Evolutionary conservation across 2,329 filamentous ascomycete species (phyloP), one percentile per base, ranked within the genome.

Genomic region (Pyrenochaeta sp.): DNA sequence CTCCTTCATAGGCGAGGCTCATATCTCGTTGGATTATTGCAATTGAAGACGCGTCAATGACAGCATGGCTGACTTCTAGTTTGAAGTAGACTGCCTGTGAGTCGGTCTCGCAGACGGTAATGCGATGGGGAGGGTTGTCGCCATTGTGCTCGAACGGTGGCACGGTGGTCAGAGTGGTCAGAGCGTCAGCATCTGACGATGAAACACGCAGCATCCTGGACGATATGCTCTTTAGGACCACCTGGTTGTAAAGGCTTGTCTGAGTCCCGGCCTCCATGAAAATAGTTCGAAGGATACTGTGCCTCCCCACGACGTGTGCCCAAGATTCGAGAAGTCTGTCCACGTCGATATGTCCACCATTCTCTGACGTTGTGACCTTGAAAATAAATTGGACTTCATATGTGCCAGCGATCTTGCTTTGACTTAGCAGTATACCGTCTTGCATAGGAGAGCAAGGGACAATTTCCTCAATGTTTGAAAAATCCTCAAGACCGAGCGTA

Each of bases 51-150:
- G 59, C 68, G 42, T 72, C 67, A n/a, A 63, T 59, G 28, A 70
- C 42, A 8, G 53, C 62, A 48, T 72, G 68, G 45, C 48, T 65
- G 42, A 72, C 69, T 27, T 64, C 62, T 2, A 70, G 37, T 24
- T 54, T 58, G 44, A 42, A 58, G n/a, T 61, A 56, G 6, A 61
- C 56, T 10, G 32, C 42, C 13, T 40, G 48, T 9, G 50, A 30
- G 10, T 50, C 30, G 4, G 54, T 56, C 12, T 46, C 28, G 40
- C 61, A 62, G n/a, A 67, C 37, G 1, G 57, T 62, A 1, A 71
- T 44, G 6, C 52, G 66, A 47, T 69, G 66, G 13, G 51, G 53
- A 6, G 56, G 48, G 5, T 34, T 15, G 9, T 5, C 27, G 22
- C 22, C 25, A 7, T 37, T 27, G 5, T n/a, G 5, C 5, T 39